phyloP scores from a whole-genome alignment of 768 basidiomycete genomes.

The Phaeotremella fagi region DNA sequence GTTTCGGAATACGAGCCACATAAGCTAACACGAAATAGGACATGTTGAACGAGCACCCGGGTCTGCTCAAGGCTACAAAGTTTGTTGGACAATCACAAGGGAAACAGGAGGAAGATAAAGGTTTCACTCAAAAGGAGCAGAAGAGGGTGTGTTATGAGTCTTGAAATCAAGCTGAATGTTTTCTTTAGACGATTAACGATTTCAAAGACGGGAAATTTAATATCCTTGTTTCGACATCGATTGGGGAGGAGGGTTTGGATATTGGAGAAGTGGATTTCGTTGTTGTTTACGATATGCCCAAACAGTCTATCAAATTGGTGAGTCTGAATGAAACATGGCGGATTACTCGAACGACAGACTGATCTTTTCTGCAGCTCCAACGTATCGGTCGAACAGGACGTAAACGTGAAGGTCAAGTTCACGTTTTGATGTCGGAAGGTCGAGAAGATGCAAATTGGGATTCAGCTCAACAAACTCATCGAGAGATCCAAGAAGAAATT shows the following conservation, averaged over 20 bases:
- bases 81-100: slow-evolving; percentile 80
- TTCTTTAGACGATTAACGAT: slow-evolving; percentile 66
- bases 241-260: slow-evolving; percentile 97
- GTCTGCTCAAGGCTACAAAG: slow-evolving; percentile 70
- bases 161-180: slow-evolving; percentile 3
- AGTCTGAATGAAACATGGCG: too few relatives aligned
- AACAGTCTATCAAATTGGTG: slow-evolving; percentile 94
- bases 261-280: slow-evolving; percentile 97
- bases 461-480: slow-evolving; percentile 77
- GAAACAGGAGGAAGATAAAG: slow-evolving; percentile 73
- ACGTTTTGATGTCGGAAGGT: slow-evolving; percentile 81
- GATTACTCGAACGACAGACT: neutral
- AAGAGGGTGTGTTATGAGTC: slow-evolving; percentile 60
- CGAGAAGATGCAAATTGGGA: slow-evolving; percentile 89
- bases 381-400: slow-evolving; percentile 92
- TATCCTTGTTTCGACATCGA: slow-evolving; percentile 88
- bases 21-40: slow-evolving; percentile 46
- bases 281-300: slow-evolving; percentile 92
- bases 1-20: neutral
- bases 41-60: slow-evolving; percentile 67
- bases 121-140: slow-evolving; percentile 86
- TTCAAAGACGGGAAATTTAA: slow-evolving; percentile 87
- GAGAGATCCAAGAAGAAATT: slow-evolving; percentile 82
- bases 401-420: slow-evolving; percentile 80
- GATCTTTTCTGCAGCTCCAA: slow-evolving; percentile 66